These are phyloP conservation scores for Tolypocladium ovalisporum DNA, from an alignment of 2,329 filamentous ascomycete genomes.

Conservation along the genomic window DNA sequence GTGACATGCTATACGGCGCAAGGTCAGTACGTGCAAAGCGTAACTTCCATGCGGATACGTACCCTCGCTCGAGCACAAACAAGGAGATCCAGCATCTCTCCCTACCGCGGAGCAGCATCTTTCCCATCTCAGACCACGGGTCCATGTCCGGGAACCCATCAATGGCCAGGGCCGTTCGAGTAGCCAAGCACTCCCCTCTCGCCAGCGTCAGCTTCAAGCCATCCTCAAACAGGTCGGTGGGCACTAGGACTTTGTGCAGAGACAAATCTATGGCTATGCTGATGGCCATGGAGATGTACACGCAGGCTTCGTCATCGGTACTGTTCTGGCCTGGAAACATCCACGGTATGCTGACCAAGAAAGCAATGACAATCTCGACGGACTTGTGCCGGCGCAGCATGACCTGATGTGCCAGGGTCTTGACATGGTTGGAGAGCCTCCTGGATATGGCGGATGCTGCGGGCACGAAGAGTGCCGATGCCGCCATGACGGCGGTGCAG, in stretches of 20 bases:
- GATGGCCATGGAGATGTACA: slow-evolving; percentile 58
- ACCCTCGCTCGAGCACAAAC: slow-evolving; percentile 63
- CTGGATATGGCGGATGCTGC: slow-evolving; percentile 53
- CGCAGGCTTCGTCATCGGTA: slow-evolving; percentile 62
- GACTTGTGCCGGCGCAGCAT: slow-evolving; percentile 53
- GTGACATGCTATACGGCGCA: slow-evolving; percentile 38
- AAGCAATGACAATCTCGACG: slow-evolving; percentile 63
- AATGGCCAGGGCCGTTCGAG: slow-evolving; percentile 51
- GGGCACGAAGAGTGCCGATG: slow-evolving; percentile 56
- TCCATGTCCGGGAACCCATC: slow-evolving; percentile 59
- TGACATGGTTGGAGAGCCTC: slow-evolving; percentile 53
- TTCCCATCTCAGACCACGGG: slow-evolving; percentile 46
- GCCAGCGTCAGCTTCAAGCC: slow-evolving; percentile 37
- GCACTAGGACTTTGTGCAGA: slow-evolving; percentile 57
- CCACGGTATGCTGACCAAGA: slow-evolving; percentile 69
- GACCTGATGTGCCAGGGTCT: slow-evolving; percentile 49
- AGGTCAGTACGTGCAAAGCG: background rate
- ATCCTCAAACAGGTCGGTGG: slow-evolving; percentile 35
- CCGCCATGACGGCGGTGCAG: slow-evolving; percentile 60
- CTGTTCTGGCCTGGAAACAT: slow-evolving; percentile 58
- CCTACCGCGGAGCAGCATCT: slow-evolving; percentile 49
- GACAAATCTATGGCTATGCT: slow-evolving; percentile 60
- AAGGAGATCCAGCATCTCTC: slow-evolving; percentile 62
- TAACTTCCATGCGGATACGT: slow-evolving; percentile 5
- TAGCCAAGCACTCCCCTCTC: slow-evolving; percentile 58